Percentiles rank a stretch among this genome's conserved stretches.
phyloP scores from a whole-genome alignment of 2,329 filamentous ascomycete genomes.

The Lachnellula willkommii region DNA sequence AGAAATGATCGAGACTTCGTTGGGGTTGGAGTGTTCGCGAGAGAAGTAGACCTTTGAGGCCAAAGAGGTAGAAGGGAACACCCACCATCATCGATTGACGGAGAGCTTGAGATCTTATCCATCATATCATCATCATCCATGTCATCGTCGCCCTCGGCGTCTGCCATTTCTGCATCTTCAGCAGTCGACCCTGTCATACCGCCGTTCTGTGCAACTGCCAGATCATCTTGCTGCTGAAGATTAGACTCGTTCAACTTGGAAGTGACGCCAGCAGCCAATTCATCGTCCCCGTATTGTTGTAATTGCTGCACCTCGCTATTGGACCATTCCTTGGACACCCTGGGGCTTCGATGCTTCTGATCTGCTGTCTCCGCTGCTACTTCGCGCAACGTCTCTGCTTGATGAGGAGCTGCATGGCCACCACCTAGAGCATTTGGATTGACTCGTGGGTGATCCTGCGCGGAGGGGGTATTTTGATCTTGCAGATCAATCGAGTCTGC shows the following conservation, averaged over 20 bases:
- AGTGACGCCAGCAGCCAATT: constrained; percentile 38
- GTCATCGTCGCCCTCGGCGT: constrained; percentile 65
- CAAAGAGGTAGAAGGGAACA: constrained; percentile 39
- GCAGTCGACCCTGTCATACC: constrained; percentile 41
- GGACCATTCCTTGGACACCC: constrained; percentile 51
- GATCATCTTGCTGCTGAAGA: constrained; percentile 48
- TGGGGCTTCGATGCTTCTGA: constrained; percentile 61
- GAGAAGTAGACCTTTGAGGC: constrained; percentile 28
- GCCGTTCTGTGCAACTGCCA: constrained; percentile 58
- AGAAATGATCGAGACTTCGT: constrained; percentile 17
- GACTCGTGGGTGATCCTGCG: constrained; percentile 68
- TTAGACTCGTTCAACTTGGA: constrained; percentile 35
- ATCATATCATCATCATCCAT: constrained; percentile 86
- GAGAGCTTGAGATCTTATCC: constrained; percentile 98
- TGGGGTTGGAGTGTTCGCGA: constrained; percentile 14
- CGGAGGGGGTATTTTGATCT: constrained; percentile 73
- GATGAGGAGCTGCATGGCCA: constrained; percentile 61
- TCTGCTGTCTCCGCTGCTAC: constrained; percentile 71
- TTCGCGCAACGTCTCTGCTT: constrained; percentile 77
- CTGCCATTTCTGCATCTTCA: constrained; percentile 61
- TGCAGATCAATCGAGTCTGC: constrained; percentile 94
- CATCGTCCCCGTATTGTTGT: constrained; percentile 38
- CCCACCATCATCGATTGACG: constrained; percentile 98
- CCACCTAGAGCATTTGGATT: constrained; percentile 45
- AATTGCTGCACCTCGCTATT: constrained; percentile 28